Evolutionary conservation across 805 yeast genomes (phyloP).

Genomic region (Yarrowia sp.): DNA sequence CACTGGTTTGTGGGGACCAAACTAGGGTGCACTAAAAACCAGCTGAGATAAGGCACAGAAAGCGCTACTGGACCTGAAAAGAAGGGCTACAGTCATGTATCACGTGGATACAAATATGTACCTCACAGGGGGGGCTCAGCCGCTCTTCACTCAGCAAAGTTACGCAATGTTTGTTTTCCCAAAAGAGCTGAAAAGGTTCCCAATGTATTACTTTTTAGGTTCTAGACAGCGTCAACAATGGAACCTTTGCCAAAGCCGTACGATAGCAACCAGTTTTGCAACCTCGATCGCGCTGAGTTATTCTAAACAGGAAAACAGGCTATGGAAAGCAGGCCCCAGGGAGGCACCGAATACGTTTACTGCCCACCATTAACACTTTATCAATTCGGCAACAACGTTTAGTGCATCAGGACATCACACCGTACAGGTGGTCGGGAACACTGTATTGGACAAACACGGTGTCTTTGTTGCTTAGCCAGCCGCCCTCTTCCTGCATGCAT

Average conservation of each 20-base stretch:
- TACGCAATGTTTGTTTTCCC: conserved; percentile 33
- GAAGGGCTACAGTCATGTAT: not conserved
- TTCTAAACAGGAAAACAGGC: not conserved
- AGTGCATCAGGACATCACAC: conserved; percentile 9
- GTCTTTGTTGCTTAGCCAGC: conserved; percentile 38
- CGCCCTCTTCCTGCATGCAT: conserved; percentile 38
- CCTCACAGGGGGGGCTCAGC: conserved; percentile 22
- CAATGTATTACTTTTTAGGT: conserved; percentile 14
- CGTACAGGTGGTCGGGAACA: conserved; percentile 21
- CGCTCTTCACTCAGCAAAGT: conserved; percentile 27
- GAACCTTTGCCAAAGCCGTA: conserved; percentile 38
- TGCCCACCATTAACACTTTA: too few species aligned
- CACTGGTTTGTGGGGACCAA: conserved; percentile 22
- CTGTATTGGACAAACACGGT: conserved; percentile 29
- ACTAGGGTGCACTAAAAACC: conserved; percentile 6
- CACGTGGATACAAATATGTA: conserved; percentile 1
- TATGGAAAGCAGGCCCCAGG: not conserved
- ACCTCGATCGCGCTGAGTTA: not conserved
- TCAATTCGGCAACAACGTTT: not conserved
- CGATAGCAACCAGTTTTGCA: conserved; percentile 7
- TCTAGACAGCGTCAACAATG: conserved; percentile 31
- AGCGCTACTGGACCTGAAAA: not conserved
- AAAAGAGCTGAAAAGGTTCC: conserved; percentile 29
- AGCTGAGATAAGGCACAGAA: conserved; percentile 5
- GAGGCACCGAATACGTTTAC: not conserved